Evolutionary conservation across 73 alveolate species (phyloP), one percentile per base, ranked within the genome.

Genomic region (Strombidium stylifer): DNA sequence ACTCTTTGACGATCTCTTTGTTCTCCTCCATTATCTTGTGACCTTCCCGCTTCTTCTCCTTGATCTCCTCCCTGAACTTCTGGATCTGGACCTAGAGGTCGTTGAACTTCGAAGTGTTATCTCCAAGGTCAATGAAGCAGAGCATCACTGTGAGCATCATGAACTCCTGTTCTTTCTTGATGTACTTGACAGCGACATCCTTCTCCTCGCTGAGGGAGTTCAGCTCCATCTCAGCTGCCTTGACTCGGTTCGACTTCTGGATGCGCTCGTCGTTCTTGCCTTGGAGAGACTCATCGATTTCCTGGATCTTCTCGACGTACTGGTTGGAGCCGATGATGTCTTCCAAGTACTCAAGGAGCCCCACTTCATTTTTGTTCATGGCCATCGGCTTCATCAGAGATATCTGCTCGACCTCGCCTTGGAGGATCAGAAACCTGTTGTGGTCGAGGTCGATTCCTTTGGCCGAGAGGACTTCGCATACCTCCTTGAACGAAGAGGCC

Each of bases 371-470:
- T 54, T 69, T 86, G 27, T 46, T 62, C 18, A 51, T 30, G 12
- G 90, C 95, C 84, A 92, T 94, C 0, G 95, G 97, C 56, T 94
- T 92, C 99, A 94, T 94, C 81, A 91, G 58, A 1, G 99, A 91
- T 28, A 94, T 91, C 57, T 93, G 89, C 73, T 94, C 98, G 18
- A 94, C 99, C 59, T 84, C 92, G 16, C 98, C 98, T 83, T 94
- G 95, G 32, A 94, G 80, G 41, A 94, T 94, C 68, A 94, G 73
- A 69, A 94, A 94, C 42, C 99, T 67, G 56, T 92, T 90, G 81
- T 91, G 96, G 23, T 92, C 96, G 52, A 94, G 73, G 69, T 94
- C 99, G 26, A 94, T 90, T 15, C 96, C 98, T 52, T 96, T 82
- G 39, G 67, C 53, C 34, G 75, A 73, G 19, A 94, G 87, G 44